A percentile compares a stretch with the other conserved stretches of the same genome.
Conservation (phyloP, 345 rosid species). For the Murraya paniculata region DNA sequence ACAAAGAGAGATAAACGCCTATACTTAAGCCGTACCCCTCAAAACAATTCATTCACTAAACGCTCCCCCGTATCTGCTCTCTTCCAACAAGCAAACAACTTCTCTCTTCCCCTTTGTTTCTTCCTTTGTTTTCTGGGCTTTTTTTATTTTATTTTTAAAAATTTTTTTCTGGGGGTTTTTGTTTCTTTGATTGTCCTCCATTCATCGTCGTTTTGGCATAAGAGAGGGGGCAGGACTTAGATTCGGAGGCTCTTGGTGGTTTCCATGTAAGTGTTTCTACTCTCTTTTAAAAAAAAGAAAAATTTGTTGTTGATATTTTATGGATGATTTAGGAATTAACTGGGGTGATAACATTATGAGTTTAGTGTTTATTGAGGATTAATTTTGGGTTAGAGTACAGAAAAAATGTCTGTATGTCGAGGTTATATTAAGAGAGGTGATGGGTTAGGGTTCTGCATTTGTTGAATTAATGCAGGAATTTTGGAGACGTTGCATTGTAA, state of each 20-base stretch:
- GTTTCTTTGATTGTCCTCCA: background rate
- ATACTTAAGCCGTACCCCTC: slow-evolving; percentile 22
- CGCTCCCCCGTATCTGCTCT: background rate
- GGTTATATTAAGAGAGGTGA: background rate
- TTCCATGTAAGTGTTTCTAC: background rate
- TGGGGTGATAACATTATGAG: background rate
- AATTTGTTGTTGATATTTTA: too few species aligned
- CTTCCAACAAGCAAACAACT: slow-evolving; percentile 5
- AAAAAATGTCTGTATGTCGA: background rate
- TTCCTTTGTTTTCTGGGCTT: background rate
- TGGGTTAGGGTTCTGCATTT: background rate
- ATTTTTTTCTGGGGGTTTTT: background rate
- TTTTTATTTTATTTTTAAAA: background rate
- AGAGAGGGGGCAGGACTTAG: background rate
- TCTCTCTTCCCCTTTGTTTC: background rate
- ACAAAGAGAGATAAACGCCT: slow-evolving; percentile 23
- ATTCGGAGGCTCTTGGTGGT: background rate
- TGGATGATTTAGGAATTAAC: background rate
- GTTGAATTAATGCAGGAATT: background rate
- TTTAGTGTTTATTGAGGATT: background rate
- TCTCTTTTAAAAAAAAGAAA: background rate
- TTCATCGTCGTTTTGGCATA: background rate
- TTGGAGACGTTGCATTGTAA: background rate
- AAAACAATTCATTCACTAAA: slow-evolving; percentile 2
- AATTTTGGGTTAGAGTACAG: background rate